Percentiles rank a stretch among this genome's conserved stretches.
Evolutionary conservation across 2,329 filamentous ascomycete species (phyloP).

Genomic region (Cladosporium sp.): DNA sequence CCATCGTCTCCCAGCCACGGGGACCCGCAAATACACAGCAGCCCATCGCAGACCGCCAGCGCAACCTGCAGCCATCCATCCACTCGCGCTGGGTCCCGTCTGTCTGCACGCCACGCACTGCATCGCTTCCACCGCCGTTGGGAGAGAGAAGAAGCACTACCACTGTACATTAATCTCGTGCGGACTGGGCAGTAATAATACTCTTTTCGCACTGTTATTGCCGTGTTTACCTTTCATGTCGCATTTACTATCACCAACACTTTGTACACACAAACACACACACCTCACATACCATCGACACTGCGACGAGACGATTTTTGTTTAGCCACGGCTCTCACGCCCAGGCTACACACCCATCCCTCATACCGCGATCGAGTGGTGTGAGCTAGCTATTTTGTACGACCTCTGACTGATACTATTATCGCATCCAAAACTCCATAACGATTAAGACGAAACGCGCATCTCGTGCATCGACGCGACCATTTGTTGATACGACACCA

Average conservation of each 20-base stretch:
- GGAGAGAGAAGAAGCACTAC: too few species aligned
- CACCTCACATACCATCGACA: not conserved
- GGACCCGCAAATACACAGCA: not conserved
- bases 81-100: not conserved
- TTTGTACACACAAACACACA: too few species aligned
- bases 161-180: too few species aligned
- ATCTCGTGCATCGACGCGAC: conserved; percentile 1
- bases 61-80: not conserved
- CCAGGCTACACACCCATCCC: not conserved
- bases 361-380: not conserved
- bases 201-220: not conserved
- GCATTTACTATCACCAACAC: too few species aligned
- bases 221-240: not conserved
- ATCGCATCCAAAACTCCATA: not conserved
- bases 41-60: conserved; percentile 6
- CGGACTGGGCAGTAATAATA: not conserved
- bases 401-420: not conserved
- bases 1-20: not conserved
- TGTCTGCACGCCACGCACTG: not conserved
- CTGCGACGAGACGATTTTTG: conserved; percentile 7
- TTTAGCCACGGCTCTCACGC: not conserved
- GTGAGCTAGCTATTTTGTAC: not conserved
- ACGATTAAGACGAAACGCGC: conserved; percentile 9
- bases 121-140: not conserved
- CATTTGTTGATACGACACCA: conserved; percentile 3